Conservation (phyloP, 345 rosid species). For the Moringa oleifera region DNA sequence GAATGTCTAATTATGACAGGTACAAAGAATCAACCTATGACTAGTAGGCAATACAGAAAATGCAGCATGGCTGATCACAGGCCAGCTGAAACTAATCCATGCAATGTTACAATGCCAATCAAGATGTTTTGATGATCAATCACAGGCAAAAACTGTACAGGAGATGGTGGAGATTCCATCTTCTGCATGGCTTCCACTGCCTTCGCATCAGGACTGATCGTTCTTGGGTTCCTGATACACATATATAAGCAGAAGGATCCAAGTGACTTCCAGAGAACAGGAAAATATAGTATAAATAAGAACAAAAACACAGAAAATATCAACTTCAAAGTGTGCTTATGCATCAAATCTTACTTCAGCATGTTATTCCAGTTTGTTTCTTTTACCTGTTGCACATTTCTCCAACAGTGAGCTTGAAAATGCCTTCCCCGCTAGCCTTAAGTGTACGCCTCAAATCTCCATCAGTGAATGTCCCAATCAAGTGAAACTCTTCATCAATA, state of each 20-base stretch:
- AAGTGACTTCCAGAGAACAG: not conserved
- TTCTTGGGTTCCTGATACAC: slow-evolving; percentile 73
- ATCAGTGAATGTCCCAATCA: slow-evolving; percentile 91
- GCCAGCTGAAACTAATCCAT: slow-evolving; percentile 92
- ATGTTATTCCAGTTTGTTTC: too few relatives aligned
- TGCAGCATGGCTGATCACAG: slow-evolving; percentile 31
- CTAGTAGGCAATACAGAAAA: too few relatives aligned
- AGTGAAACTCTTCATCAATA: slow-evolving; percentile 47
- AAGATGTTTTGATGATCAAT: slow-evolving; percentile 46
- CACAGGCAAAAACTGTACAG: slow-evolving; percentile 93
- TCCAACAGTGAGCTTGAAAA: slow-evolving; percentile 89
- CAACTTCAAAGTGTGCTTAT: not conserved
- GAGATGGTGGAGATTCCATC: slow-evolving; percentile 97
- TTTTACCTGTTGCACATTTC: slow-evolving; percentile 89
- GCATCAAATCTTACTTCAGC: too few relatives aligned
- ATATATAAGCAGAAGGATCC: not conserved
- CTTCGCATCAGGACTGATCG: slow-evolving; percentile 82
- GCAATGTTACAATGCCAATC: slow-evolving; percentile 91
- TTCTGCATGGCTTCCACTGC: slow-evolving; percentile 97
- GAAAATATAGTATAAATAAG: too few relatives aligned
- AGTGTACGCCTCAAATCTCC: slow-evolving; percentile 95
- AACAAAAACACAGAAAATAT: too few relatives aligned
- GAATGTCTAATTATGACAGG: not conserved
- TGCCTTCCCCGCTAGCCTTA: slow-evolving; percentile 79
- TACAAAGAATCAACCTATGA: not conserved